A percentile compares a stretch with the other conserved stretches of the same genome.
Conservation (phyloP, 306 rosid species). For the Citrullus amarus region DNA sequence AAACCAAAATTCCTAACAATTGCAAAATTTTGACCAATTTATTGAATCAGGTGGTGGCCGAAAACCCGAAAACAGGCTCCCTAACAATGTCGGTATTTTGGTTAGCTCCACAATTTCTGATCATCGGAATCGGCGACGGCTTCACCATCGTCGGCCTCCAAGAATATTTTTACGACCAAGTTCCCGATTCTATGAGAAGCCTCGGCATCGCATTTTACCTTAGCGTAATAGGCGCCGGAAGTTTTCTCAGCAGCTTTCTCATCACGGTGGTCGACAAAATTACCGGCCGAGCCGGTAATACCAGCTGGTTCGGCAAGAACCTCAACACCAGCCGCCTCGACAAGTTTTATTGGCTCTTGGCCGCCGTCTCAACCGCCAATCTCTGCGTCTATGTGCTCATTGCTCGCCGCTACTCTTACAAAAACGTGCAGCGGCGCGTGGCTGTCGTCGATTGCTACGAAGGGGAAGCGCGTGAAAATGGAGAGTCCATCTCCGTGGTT, state of each 20-base stretch:
- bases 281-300: slow-evolving; percentile 32
- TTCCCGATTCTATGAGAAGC: slow-evolving; percentile 30
- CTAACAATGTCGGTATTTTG: slow-evolving; percentile 38
- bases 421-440: slow-evolving; percentile 63
- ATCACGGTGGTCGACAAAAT: slow-evolving; percentile 49
- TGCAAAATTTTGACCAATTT: background rate
- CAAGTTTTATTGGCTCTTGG: slow-evolving; percentile 76
- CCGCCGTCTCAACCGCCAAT: slow-evolving; percentile 33
- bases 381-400: slow-evolving; percentile 47
- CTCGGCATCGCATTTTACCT: slow-evolving; percentile 14
- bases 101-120: slow-evolving; percentile 50
- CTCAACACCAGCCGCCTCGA: slow-evolving; percentile 65
- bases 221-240: slow-evolving; percentile 43
- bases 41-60: slow-evolving; percentile 2
- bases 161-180: slow-evolving; percentile 59
- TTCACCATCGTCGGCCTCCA: slow-evolving; percentile 57
- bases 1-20: background rate
- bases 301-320: slow-evolving; percentile 75
- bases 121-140: slow-evolving; percentile 45
- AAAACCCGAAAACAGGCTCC: background rate
- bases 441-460: slow-evolving; percentile 45
- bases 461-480: slow-evolving; percentile 20
- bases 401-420: slow-evolving; percentile 73
- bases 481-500: slow-evolving; percentile 20
- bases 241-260: slow-evolving; percentile 56